Evolutionary conservation across 768 basidiomycete genomes (phyloP).

Genomic region (Dentipellis sp.): DNA sequence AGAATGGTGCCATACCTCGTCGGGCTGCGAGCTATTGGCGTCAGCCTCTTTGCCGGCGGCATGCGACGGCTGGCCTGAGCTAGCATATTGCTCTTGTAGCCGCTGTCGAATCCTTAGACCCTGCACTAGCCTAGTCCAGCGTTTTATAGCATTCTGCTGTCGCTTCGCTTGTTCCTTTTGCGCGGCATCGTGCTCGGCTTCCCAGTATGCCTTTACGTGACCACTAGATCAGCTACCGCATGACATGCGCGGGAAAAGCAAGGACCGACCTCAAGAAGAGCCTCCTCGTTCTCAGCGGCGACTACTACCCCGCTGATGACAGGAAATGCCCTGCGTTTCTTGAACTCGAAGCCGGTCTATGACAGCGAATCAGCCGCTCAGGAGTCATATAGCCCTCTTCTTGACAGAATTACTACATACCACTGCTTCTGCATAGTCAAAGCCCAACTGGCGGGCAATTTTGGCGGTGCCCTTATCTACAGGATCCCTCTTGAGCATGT

Average conservation of each 20-base stretch:
- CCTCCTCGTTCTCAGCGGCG: slow-evolving; percentile 67
- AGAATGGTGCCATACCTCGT: background rate
- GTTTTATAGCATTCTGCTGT: slow-evolving; percentile 74
- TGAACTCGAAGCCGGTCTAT: slow-evolving; percentile 95
- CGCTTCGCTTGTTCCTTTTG: slow-evolving; percentile 69
- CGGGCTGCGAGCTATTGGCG: background rate
- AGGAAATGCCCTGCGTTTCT: slow-evolving; percentile 81
- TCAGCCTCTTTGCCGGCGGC: background rate
- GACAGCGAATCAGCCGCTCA: slow-evolving; percentile 2
- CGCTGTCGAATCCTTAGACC: slow-evolving; percentile 82
- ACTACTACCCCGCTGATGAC: slow-evolving; percentile 81
- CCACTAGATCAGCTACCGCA: background rate
- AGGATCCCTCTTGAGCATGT: background rate
- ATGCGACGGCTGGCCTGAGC: background rate
- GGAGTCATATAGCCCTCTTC: slow-evolving; percentile 13
- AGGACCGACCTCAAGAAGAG: slow-evolving; percentile 57
- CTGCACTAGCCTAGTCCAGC: slow-evolving; percentile 82
- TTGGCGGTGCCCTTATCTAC: slow-evolving; percentile 72
- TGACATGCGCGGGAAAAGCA: background rate
- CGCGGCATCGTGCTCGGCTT: slow-evolving; percentile 67
- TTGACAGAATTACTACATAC: slow-evolving; percentile 35
- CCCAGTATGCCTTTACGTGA: slow-evolving; percentile 66
- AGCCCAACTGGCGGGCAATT: slow-evolving; percentile 76
- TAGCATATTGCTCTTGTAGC: slow-evolving; percentile 68
- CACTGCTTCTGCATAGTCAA: slow-evolving; percentile 93